These are phyloP conservation scores for Multifurca ochricompacta DNA, from an alignment of 768 basidiomycete species.

Conservation along the genomic window DNA sequence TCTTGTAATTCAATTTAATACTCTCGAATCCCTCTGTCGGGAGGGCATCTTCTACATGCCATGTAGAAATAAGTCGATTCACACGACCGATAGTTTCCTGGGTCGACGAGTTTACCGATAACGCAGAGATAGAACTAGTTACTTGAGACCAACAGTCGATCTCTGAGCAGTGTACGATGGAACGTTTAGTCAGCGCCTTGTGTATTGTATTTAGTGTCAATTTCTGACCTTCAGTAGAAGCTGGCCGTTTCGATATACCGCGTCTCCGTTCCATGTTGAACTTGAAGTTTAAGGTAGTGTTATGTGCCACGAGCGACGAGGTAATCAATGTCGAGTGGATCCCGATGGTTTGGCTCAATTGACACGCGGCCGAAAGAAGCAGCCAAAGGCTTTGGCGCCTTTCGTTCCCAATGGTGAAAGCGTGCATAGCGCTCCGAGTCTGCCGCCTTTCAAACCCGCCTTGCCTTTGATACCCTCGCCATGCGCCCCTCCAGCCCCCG, in stretches of 20 bases:
- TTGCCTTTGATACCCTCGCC: conserved; percentile 1
- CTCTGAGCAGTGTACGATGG: conserved; percentile 39
- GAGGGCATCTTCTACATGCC: conserved; percentile 64
- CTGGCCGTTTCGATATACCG: conserved; percentile 50
- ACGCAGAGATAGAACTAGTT: conserved; percentile 44
- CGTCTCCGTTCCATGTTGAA: conserved; percentile 58
- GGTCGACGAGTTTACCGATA: conserved; percentile 44
- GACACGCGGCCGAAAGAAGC: too few species aligned
- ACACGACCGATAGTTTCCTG: conserved; percentile 61
- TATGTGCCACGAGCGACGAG: neutral
- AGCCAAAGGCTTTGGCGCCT: too few species aligned
- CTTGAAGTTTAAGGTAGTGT: too few species aligned
- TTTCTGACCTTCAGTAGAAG: conserved; percentile 68
- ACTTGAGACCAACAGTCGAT: conserved; percentile 72
- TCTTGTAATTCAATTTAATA: conserved; percentile 56
- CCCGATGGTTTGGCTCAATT: conserved; percentile 1
- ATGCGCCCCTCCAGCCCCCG: neutral
- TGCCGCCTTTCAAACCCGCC: neutral
- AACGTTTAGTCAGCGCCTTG: conserved; percentile 9
- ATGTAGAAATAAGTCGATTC: conserved; percentile 61
- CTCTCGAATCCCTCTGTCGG: conserved; percentile 60
- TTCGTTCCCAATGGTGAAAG: too few species aligned
- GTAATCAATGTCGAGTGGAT: neutral
- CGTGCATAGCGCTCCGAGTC: too few species aligned
- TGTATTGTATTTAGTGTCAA: too few species aligned